Evolutionary conservation across 345 rosid genomes (phyloP), one percentile per base, ranked within the genome.

Genomic region (Salix exigua): DNA sequence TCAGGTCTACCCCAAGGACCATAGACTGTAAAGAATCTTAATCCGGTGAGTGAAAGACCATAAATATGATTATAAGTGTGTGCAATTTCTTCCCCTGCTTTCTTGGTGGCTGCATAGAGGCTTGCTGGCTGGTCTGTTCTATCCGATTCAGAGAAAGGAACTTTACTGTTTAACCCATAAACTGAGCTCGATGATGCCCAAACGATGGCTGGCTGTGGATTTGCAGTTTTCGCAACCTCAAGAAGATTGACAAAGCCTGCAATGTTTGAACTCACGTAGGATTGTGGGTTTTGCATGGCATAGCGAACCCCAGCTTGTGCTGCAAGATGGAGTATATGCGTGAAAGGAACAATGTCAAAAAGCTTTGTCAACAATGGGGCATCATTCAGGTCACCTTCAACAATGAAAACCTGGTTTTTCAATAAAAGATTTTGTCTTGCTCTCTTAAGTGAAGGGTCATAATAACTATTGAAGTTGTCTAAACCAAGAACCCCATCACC

Each of bases 1-100:
- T 79, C 82, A 21, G 82, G 82, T 26, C 82, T 68, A 6, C 82
- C 82, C 82, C 82, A 79, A 12, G 82, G 82, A 16, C 82, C 82
- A 28, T 79, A 79, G 8, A 79, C 82, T 5, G 82, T 79, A 13
- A 79, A 79, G 73, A 79, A 79, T 35, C 82, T 64, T 48, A 79
- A 63, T 55, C 82, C 82, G 14, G 82, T 79, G 17, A 79, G 65
- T 0, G 82, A 79, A 14, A 79, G 66, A 4, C 82, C 82, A 69
- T 79, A 79, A 9, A 79, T 79, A 26, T 79, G 82, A 13, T 79
- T 79, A 8, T 79, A 79, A 60, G 82, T 73, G n/a, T 79, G 82
- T 16, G 82, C 82, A 13, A 79, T 79, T 68, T 79, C 82, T 48
- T 79, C 82, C 8, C 82, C 82, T 1, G 82, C 82, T 68, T 79